Evolutionary conservation across 768 basidiomycete species (phyloP).

Genomic region (Exidia glandulosa): DNA sequence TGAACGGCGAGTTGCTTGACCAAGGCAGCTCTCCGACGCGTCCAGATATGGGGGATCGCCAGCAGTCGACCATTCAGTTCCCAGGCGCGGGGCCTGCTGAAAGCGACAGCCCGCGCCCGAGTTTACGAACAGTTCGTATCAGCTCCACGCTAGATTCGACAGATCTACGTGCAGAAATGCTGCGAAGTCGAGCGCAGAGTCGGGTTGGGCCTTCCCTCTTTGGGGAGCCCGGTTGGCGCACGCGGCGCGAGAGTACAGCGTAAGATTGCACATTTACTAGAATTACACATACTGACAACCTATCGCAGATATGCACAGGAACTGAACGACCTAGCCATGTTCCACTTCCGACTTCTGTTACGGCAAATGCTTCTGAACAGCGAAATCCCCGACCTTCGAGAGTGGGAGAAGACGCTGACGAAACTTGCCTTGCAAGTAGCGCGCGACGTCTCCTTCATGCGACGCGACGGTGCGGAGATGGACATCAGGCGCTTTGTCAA

Average conservation of each 20-base stretch:
- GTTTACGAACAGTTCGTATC: conserved; percentile 47
- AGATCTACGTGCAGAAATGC: conserved; percentile 34
- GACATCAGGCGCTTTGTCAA: conserved; percentile 93
- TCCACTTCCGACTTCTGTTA: conserved; percentile 82
- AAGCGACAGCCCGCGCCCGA: conserved; percentile 45
- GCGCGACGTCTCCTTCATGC: conserved; percentile 72
- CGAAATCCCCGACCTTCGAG: conserved; percentile 64
- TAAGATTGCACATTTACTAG: conserved; percentile 29
- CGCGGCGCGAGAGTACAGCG: conserved; percentile 82
- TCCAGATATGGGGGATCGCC: not conserved
- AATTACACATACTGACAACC: conserved; percentile 5
- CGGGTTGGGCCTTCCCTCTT: conserved; percentile 45
- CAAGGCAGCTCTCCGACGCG: no score
- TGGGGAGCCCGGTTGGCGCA: conserved; percentile 74
- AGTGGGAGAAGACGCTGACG: conserved; percentile 83
- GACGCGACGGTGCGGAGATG: conserved; percentile 84
- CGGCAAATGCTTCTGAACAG: conserved; percentile 82
- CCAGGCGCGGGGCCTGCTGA: conserved; percentile 34
- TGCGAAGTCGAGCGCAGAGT: conserved; percentile 77
- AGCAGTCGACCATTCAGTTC: conserved; percentile 53
- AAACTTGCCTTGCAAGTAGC: conserved; percentile 79
- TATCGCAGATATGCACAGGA: conserved; percentile 62
- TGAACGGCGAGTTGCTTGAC: conserved; percentile 1
- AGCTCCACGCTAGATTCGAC: conserved; percentile 51
- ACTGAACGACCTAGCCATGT: conserved; percentile 77